These are phyloP conservation scores for Trifolium fragiferum DNA, from an alignment of 306 rosid genomes.

Conservation along the genomic window DNA sequence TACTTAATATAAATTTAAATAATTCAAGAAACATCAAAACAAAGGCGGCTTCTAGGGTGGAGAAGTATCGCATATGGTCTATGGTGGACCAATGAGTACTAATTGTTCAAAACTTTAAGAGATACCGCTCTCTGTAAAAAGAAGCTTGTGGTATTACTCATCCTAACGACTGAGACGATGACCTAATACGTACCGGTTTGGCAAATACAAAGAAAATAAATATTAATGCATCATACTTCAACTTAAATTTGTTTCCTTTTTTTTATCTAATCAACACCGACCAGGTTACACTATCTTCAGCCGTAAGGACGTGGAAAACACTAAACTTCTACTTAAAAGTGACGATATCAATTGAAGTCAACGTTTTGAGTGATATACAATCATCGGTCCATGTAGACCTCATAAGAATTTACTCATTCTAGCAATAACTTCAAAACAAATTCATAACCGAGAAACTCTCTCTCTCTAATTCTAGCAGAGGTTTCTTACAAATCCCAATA, in stretches of 20 bases:
- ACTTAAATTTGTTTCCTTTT: not conserved
- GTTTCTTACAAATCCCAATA: not conserved
- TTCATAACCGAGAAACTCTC: not conserved
- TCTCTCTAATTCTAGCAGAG: slow-evolving; percentile 14
- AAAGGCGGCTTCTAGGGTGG: not conserved
- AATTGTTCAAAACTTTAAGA: slow-evolving; percentile 2
- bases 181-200: not conserved
- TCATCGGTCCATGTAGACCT: not conserved
- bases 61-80: not conserved
- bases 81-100: too few species aligned
- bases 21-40: not conserved
- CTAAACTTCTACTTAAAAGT: not conserved
- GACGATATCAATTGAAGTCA: not conserved
- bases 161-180: not conserved
- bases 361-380: not conserved
- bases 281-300: not conserved
- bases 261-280: not conserved
- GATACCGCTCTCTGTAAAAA: not conserved
- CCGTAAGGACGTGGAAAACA: not conserved
- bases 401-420: not conserved
- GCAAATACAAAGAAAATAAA: not conserved
- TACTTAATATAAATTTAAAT: not conserved
- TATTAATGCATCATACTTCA: too few species aligned
- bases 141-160: not conserved
- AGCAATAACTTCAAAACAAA: not conserved